These are phyloP conservation scores for Fraxinus ornus DNA, from an alignment of 305 asterid species.

Conservation along the genomic window DNA sequence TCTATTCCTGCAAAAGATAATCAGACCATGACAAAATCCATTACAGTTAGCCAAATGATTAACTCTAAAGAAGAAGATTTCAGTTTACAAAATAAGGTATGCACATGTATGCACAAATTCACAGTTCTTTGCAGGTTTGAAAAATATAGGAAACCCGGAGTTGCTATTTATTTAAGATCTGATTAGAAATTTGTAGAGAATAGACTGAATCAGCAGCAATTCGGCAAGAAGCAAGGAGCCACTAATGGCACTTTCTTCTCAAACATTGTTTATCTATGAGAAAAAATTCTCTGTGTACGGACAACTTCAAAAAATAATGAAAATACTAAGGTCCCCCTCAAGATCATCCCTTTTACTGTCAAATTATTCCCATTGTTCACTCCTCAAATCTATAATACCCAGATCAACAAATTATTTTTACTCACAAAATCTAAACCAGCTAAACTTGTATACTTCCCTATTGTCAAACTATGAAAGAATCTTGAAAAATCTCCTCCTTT, in stretches of 20 bases:
- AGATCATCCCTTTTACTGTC: not conserved
- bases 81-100: not conserved
- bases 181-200: not conserved
- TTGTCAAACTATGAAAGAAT: not conserved
- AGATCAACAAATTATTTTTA: not conserved
- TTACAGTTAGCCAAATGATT: not conserved
- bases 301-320: not conserved
- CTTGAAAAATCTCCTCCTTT: not conserved
- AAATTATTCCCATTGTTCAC: not conserved
- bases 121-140: too few relatives aligned
- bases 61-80: conserved; percentile 1
- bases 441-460: not conserved
- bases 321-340: not conserved
- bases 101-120: not conserved
- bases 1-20: conserved; percentile 64
- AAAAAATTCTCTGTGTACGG: not conserved
- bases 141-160: too few relatives aligned
- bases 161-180: not conserved
- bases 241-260: not conserved
- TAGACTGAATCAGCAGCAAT: not conserved
- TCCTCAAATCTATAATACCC: not conserved
- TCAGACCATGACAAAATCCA: not conserved
- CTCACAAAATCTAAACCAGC: not conserved
- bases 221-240: not conserved
- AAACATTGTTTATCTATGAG: not conserved